phyloP scores from a whole-genome alignment of 306 rosid genomes.

The Potentilla sterilis region DNA sequence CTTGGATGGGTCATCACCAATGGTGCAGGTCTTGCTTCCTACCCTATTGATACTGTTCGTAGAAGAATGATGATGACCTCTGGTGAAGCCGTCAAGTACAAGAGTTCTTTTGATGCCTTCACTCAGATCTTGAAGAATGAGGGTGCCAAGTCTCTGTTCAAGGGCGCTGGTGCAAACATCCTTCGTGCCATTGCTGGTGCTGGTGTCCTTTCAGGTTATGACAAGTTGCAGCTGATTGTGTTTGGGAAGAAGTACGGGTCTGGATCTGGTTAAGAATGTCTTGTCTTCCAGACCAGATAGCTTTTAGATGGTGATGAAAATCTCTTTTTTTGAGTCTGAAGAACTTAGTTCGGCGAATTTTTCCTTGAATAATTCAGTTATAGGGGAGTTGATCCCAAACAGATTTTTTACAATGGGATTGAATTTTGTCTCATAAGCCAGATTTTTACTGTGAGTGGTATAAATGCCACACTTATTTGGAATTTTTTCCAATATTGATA shows the following conservation, averaged over 20 bases:
- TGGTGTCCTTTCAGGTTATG: constrained; percentile 94
- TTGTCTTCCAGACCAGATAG: neutral
- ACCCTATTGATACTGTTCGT: constrained; percentile 89
- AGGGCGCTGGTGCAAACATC: constrained; percentile 96
- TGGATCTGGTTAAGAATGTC: constrained; percentile 51
- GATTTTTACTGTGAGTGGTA: constrained; percentile 44
- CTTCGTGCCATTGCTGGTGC: constrained; percentile 92
- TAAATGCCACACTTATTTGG: constrained; percentile 29
- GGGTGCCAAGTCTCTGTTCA: constrained; percentile 82
- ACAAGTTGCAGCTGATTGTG: constrained; percentile 71
- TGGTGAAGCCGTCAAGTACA: constrained; percentile 93
- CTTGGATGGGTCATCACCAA: constrained; percentile 92
- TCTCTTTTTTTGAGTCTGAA: constrained; percentile 42
- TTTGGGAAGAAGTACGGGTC: constrained; percentile 90
- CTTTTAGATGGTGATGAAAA: constrained; percentile 85
- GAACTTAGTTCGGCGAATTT: constrained; percentile 59
- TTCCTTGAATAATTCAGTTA: constrained; percentile 64
- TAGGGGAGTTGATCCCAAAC: constrained; percentile 62
- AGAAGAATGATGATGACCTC: constrained; percentile 99
- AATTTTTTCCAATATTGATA: constrained; percentile 26
- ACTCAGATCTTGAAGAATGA: constrained; percentile 74
- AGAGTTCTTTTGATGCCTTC: constrained; percentile 74
- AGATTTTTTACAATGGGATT: constrained; percentile 34
- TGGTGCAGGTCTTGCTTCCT: constrained; percentile 88
- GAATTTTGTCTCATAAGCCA: constrained; percentile 31